A percentile compares a stretch with the other conserved stretches of the same genome.
phyloP scores from a whole-genome alignment of 768 basidiomycete genomes.

The Termitomyces sp. region DNA sequence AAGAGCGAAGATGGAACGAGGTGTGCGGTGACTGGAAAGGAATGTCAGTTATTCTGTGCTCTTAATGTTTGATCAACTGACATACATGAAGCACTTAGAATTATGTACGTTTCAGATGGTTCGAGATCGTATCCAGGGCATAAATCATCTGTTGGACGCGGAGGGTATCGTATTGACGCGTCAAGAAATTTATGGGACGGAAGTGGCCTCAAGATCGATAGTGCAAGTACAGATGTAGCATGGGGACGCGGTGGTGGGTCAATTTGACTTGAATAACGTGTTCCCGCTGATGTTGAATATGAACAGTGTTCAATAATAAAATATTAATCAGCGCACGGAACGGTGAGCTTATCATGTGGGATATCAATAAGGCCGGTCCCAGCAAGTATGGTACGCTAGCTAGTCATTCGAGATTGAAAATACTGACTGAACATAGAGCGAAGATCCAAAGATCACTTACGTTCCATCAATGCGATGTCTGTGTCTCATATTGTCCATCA shows the following conservation, averaged over 20 bases:
- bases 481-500: conserved; percentile 66
- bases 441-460: conserved; percentile 64
- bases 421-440: conserved; percentile 44
- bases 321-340: conserved; percentile 79
- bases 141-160: conserved; percentile 52
- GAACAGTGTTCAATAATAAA: conserved; percentile 67
- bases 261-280: background rate
- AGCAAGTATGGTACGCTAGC: conserved; percentile 65
- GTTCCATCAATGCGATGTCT: conserved; percentile 69
- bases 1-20: conserved; percentile 63
- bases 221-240: conserved; percentile 76
- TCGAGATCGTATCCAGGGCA: conserved; percentile 43
- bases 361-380: conserved; percentile 61
- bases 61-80: background rate
- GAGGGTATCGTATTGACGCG: conserved; percentile 67
- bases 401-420: background rate
- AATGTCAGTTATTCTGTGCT: conserved; percentile 44
- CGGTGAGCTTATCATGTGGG: conserved; percentile 85
- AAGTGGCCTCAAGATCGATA: conserved; percentile 76
- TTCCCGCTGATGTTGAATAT: background rate
- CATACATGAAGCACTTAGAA: conserved; percentile 49
- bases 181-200: conserved; percentile 79
- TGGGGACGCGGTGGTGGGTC: conserved; percentile 70
- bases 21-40: conserved; percentile 77
- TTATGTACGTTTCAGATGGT: conserved; percentile 56